phyloP scores from a whole-genome alignment of 225 moss, liverwort and hornwort genomes.

The Lunularia cruciata region DNA sequence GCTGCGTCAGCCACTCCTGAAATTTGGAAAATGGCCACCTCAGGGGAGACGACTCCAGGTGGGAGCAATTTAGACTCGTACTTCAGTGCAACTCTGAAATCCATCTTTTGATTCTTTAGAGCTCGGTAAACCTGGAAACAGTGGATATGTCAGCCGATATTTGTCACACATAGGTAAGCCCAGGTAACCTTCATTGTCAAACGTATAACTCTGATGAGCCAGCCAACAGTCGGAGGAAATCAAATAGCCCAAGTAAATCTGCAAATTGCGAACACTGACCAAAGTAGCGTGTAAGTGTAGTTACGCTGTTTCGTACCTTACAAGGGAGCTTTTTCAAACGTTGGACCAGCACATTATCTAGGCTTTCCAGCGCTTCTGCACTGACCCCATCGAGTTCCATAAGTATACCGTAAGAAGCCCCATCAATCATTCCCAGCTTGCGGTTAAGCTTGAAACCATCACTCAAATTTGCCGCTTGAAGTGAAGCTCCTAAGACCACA shows the following conservation, averaged over 20 bases:
- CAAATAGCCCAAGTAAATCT: too few species aligned
- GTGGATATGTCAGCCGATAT: too few species aligned
- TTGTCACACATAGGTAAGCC: too few species aligned
- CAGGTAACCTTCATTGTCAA: too few species aligned
- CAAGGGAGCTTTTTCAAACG: slow-evolving; percentile 83
- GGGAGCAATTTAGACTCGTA: slow-evolving; percentile 73
- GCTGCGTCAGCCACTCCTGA: slow-evolving; percentile 76
- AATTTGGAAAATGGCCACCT: slow-evolving; percentile 64
- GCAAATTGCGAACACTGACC: too few species aligned
- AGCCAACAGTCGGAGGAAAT: neutral
- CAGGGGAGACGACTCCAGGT: slow-evolving; percentile 62
- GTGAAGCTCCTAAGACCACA: slow-evolving; percentile 77
- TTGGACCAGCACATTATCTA: slow-evolving; percentile 70
- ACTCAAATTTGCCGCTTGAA: slow-evolving; percentile 96
- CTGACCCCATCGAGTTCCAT: slow-evolving; percentile 73
- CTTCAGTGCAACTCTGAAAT: slow-evolving; percentile 72
- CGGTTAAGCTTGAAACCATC: slow-evolving; percentile 98
- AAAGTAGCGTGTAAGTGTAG: neutral
- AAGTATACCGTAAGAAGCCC: slow-evolving; percentile 76
- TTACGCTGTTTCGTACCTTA: slow-evolving; percentile 49
- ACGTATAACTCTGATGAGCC: too few species aligned
- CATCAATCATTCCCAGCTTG: slow-evolving; percentile 97
- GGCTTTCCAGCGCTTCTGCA: slow-evolving; percentile 43
- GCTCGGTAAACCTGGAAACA: slow-evolving; percentile 69
- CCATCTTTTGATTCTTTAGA: slow-evolving; percentile 65